These are phyloP conservation scores for Solanum hybrid DNA, from an alignment of 305 asterid genomes.

Conservation along the genomic window DNA sequence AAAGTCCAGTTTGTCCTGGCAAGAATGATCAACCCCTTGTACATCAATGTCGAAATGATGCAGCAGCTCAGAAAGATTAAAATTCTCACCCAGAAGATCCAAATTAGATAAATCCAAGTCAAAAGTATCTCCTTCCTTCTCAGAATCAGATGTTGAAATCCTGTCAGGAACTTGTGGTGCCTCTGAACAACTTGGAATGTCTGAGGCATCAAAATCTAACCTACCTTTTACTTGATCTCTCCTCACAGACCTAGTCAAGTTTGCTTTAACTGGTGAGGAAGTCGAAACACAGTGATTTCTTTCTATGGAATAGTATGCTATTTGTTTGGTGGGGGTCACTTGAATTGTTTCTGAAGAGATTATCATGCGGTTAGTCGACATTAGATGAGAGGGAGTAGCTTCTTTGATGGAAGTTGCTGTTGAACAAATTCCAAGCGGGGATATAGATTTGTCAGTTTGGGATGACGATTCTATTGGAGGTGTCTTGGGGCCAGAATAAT, in stretches of 20 bases:
- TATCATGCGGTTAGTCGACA: constrained; percentile 63
- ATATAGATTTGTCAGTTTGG: constrained; percentile 43
- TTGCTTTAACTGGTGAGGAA: constrained; percentile 61
- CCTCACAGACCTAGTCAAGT: constrained; percentile 18
- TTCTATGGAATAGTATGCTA: constrained; percentile 67
- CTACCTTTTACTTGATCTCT: constrained; percentile 84
- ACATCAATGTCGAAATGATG: constrained; percentile 50
- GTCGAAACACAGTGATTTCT: constrained; percentile 54
- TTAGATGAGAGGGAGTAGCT: constrained; percentile 35
- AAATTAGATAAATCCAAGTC: constrained; percentile 64
- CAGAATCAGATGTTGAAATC: constrained; percentile 51
- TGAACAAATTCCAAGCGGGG: constrained; percentile 41
- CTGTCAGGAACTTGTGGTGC: constrained; percentile 31
- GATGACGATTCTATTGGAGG: constrained; percentile 61
- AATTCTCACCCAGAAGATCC: constrained; percentile 58
- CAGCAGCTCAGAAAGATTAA: constrained; percentile 65
- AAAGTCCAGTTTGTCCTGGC: constrained; percentile 35
- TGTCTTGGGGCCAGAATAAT: constrained; percentile 64
- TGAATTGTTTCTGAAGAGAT: constrained; percentile 72
- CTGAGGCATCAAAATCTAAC: constrained; percentile 69
- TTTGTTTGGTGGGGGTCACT: constrained; percentile 72
- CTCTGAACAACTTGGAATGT: constrained; percentile 38
- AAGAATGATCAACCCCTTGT: constrained; percentile 36
- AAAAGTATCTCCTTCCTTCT: constrained; percentile 45
- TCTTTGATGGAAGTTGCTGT: constrained; percentile 41